phyloP scores from a whole-genome alignment of 1,284 basidiomycete genomes.

The Ustilago loliicola region DNA sequence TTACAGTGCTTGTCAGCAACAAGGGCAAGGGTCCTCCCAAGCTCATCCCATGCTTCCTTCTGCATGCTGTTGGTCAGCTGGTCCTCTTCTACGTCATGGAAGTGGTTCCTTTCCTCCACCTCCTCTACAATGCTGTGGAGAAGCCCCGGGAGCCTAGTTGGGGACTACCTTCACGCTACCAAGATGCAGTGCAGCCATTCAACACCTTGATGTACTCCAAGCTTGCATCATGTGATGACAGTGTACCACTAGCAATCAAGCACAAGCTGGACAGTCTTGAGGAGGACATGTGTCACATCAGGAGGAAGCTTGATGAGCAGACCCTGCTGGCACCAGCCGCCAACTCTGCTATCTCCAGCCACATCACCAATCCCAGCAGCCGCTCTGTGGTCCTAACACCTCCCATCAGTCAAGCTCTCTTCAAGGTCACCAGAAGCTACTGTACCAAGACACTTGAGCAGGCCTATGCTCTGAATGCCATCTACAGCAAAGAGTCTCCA shows the following conservation, averaged over 20 bases:
- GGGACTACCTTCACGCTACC: neutral
- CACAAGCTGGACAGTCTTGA: neutral
- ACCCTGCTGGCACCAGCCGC: neutral
- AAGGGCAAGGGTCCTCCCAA: too few relatives aligned
- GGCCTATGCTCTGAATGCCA: slow-evolving; percentile 2
- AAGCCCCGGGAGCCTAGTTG: neutral
- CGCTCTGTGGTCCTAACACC: too few relatives aligned
- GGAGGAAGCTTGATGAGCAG: neutral
- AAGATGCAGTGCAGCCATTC: neutral
- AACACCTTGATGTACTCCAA: neutral
- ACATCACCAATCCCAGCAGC: too few relatives aligned
- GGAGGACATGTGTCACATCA: neutral
- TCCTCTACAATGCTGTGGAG: neutral
- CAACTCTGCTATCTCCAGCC: too few relatives aligned
- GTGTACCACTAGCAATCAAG: neutral
- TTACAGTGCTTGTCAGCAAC: too few relatives aligned
- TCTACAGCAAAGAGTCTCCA: neutral
- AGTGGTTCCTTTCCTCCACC: neutral
- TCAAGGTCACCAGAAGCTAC: too few relatives aligned
- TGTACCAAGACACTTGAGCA: neutral
- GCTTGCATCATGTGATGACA: too few relatives aligned
- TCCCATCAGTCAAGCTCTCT: too few relatives aligned
- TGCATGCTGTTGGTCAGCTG: too few relatives aligned
- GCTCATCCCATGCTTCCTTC: too few relatives aligned
- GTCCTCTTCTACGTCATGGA: neutral